phyloP scores from a whole-genome alignment of 805 yeast species.

The Ogataea degrootiae region DNA sequence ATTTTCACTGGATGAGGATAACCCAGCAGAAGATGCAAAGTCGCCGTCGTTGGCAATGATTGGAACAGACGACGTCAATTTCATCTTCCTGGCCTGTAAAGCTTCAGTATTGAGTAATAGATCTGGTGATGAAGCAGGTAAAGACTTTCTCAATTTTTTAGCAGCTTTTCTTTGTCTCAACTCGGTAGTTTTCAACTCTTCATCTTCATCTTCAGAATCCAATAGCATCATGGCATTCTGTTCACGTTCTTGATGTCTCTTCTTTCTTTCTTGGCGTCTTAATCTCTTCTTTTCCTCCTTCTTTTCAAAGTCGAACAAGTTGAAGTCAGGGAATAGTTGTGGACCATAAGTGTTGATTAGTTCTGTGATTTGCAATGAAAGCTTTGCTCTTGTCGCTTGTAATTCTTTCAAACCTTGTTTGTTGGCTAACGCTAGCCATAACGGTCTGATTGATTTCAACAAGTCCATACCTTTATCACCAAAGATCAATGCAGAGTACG shows the following conservation, averaged over 20 bases:
- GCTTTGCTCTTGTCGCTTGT: conserved; percentile 53
- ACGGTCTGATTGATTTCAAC: conserved; percentile 75
- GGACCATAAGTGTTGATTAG: conserved; percentile 80
- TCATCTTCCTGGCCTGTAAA: conserved; percentile 35
- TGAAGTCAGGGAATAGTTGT: conserved; percentile 80
- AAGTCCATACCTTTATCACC: conserved; percentile 95
- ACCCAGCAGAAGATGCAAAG: conserved; percentile 26
- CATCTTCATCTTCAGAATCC: conserved; percentile 42
- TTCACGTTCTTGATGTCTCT: conserved; percentile 18
- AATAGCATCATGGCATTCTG: conserved; percentile 3
- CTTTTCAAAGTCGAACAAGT: conserved; percentile 44
- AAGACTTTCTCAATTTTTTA: conserved; percentile 22
- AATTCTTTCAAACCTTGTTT: conserved; percentile 55
- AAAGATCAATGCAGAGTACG: conserved; percentile 84
- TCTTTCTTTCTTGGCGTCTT: conserved; percentile 22
- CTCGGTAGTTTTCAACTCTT: conserved; percentile 44
- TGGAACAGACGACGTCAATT: conserved; percentile 46
- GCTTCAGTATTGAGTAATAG: conserved; percentile 30
- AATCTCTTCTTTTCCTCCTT: conserved; percentile 30
- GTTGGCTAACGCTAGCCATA: conserved; percentile 59
- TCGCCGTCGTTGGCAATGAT: conserved; percentile 45
- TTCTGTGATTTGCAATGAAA: conserved; percentile 72
- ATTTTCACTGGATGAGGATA: conserved; percentile 26
- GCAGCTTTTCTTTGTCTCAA: conserved; percentile 39
- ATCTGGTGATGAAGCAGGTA: conserved; percentile 11